phyloP scores from a whole-genome alignment of 1,284 basidiomycete species.

The Amylostereum areolatum region DNA sequence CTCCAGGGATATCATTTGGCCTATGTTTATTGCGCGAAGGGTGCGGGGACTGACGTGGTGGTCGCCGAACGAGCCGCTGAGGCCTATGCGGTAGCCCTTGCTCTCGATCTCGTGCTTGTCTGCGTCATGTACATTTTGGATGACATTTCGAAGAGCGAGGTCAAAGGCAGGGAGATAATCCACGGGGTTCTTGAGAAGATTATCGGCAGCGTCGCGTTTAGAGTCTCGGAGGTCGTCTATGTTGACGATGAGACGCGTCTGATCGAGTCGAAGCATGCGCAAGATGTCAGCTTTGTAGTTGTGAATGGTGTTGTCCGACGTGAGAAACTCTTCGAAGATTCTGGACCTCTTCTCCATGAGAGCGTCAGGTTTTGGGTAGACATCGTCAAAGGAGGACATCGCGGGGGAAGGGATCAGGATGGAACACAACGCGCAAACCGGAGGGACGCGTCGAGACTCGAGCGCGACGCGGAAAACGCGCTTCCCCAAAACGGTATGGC shows the following conservation, averaged over 20 bases:
- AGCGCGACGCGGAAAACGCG: no score
- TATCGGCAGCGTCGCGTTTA: slow-evolving; percentile 76
- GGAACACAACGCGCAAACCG: no score
- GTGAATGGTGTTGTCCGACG: slow-evolving; percentile 67
- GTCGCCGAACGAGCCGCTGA: slow-evolving; percentile 98
- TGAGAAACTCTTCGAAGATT: slow-evolving; percentile 85
- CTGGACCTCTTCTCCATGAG: slow-evolving; percentile 70
- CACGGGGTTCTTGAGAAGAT: slow-evolving; percentile 84
- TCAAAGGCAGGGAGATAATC: slow-evolving; percentile 93
- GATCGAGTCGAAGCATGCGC: slow-evolving; percentile 79
- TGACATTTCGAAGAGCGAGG: slow-evolving; percentile 72
- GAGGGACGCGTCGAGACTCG: no score
- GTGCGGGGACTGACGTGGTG: slow-evolving; percentile 97
- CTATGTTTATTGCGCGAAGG: slow-evolving; percentile 82
- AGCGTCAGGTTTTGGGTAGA: slow-evolving; percentile 55
- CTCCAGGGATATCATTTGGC: slow-evolving; percentile 95
- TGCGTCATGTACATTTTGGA: slow-evolving; percentile 72
- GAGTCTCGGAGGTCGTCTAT: slow-evolving; percentile 96
- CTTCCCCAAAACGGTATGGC: no score
- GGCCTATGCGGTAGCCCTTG: slow-evolving; percentile 84
- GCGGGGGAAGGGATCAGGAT: slow-evolving; percentile 17
- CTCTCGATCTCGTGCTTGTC: slow-evolving; percentile 81
- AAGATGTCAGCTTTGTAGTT: slow-evolving; percentile 88
- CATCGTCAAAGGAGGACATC: slow-evolving; percentile 61
- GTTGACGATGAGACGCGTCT: slow-evolving; percentile 91